Evolutionary conservation across 1,284 basidiomycete genomes (phyloP).

Genomic region (Takashimella koratensis): DNA sequence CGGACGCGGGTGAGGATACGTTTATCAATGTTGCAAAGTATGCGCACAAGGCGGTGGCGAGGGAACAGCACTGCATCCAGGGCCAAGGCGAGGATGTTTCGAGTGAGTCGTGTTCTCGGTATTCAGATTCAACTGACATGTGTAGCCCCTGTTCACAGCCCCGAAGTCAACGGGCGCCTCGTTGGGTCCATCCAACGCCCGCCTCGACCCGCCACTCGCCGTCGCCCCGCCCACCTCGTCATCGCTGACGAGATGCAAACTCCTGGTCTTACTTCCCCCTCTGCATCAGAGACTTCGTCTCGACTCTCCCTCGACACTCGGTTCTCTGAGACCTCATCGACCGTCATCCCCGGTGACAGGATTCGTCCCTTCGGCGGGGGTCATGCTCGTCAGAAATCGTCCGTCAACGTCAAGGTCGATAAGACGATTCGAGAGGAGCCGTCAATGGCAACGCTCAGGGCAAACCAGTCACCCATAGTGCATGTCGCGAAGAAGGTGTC

Average conservation of each 20-base stretch:
- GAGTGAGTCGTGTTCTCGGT: slow-evolving; percentile 15
- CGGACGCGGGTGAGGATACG: slow-evolving; percentile 25
- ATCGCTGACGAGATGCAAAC: slow-evolving; percentile 19
- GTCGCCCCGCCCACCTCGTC: slow-evolving; percentile 26
- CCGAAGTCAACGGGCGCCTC: not conserved
- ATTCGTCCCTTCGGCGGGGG: slow-evolving; percentile 15
- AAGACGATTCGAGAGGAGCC: slow-evolving; percentile 40
- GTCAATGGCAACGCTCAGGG: slow-evolving; percentile 30
- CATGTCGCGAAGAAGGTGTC: too few species aligned
- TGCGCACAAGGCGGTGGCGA: not conserved
- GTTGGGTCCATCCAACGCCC: not conserved
- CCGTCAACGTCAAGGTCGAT: slow-evolving; percentile 27
- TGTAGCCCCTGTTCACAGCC: not conserved
- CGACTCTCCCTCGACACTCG: slow-evolving; percentile 34
- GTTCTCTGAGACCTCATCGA: slow-evolving; percentile 18
- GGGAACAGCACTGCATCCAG: slow-evolving; percentile 16
- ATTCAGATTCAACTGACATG: too few species aligned
- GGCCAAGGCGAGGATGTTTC: slow-evolving; percentile 26
- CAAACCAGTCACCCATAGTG: not conserved
- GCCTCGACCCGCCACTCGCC: slow-evolving; percentile 11
- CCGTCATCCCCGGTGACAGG: slow-evolving; percentile 3
- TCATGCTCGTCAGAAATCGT: slow-evolving; percentile 34
- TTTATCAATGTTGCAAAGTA: slow-evolving; percentile 22
- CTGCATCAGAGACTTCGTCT: slow-evolving; percentile 35
- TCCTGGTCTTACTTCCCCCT: slow-evolving; percentile 36